Evolutionary conservation across 1,284 basidiomycete species (phyloP).

Genomic region (Anthracocystis setariae): DNA sequence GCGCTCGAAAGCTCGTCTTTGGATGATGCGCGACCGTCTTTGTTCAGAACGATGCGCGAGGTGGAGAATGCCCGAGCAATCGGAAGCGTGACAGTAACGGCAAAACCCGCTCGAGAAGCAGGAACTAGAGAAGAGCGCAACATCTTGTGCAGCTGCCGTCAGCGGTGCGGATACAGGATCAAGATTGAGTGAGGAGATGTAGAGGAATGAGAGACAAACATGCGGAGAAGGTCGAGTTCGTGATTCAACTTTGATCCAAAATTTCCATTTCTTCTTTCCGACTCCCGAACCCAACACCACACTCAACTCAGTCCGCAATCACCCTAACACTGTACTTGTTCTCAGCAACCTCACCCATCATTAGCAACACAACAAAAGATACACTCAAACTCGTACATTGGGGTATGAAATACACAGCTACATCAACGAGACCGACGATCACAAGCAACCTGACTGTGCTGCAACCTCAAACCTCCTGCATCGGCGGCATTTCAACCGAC

Average conservation of each 20-base stretch:
- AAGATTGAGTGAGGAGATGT: too few species aligned
- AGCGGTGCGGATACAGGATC: neutral
- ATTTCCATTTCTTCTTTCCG: conserved; percentile 21
- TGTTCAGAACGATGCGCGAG: neutral
- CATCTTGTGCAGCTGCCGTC: conserved; percentile 2
- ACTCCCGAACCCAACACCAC: conserved; percentile 10
- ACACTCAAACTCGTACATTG: too few species aligned
- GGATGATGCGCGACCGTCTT: neutral
- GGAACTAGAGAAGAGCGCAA: conserved; percentile 1
- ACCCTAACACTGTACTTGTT: neutral
- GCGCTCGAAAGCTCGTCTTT: neutral
- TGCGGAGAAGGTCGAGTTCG: too few species aligned
- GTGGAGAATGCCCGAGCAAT: too few species aligned
- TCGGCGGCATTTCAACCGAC: neutral
- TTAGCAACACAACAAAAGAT: neutral
- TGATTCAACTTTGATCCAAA: neutral
- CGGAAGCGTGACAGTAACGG: too few species aligned
- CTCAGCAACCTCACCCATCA: too few species aligned
- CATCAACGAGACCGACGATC: too few species aligned
- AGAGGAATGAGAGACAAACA: too few species aligned
- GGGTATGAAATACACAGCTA: too few species aligned
- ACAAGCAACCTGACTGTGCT: too few species aligned
- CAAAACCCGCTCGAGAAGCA: neutral
- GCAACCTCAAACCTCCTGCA: too few species aligned
- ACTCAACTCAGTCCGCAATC: neutral